Evolutionary conservation across 805 yeast genomes (phyloP).

Genomic region (Crinitomyces ghanaensis): DNA sequence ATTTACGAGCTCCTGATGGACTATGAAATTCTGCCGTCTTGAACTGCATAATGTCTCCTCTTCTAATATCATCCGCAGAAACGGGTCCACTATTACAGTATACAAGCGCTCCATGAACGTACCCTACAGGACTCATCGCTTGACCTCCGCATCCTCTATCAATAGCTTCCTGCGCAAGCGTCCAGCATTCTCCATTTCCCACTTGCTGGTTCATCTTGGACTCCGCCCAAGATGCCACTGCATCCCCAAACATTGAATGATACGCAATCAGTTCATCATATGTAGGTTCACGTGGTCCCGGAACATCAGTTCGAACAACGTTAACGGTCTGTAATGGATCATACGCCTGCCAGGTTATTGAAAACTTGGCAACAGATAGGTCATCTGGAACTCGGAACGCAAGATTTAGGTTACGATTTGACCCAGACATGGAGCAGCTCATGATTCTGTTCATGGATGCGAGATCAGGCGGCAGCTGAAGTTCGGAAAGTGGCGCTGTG

Average conservation of each 20-base stretch:
- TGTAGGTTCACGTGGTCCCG: conserved; percentile 31
- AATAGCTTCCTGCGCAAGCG: conserved; percentile 27
- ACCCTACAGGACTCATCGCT: conserved; percentile 23
- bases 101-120: conserved; percentile 22
- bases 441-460: conserved; percentile 17
- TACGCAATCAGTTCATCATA: conserved; percentile 18
- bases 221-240: conserved; percentile 27
- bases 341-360: conserved; percentile 22
- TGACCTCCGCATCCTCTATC: conserved; percentile 15
- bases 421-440: conserved; percentile 14
- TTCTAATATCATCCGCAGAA: conserved; percentile 17
- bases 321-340: conserved; percentile 28
- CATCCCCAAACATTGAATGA: conserved; percentile 21
- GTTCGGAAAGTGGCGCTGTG: conserved; percentile 11
- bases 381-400: conserved; percentile 23
- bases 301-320: conserved; percentile 26
- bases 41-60: conserved; percentile 30
- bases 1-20: too few relatives aligned
- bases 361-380: conserved; percentile 22
- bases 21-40: conserved; percentile 18
- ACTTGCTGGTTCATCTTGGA: conserved; percentile 22
- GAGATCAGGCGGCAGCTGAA: conserved; percentile 20
- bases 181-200: conserved; percentile 33
- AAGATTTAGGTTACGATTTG: conserved; percentile 13
- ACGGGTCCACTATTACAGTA: conserved; percentile 13